These are phyloP conservation scores for Moricandia moricandioides DNA, from an alignment of 345 rosid genomes.

Conservation along the genomic window DNA sequence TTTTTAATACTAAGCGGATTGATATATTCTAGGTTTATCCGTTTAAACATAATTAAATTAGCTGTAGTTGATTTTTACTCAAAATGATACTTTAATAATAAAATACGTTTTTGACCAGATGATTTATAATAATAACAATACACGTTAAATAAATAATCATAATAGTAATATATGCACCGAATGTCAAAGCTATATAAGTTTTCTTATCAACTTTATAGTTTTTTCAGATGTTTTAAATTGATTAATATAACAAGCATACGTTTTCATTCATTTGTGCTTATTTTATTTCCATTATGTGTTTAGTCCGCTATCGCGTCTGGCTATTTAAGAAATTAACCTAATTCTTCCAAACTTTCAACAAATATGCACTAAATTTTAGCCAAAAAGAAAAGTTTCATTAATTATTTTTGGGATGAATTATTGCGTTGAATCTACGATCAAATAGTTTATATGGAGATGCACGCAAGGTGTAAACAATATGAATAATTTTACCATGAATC, in stretches of 20 bases:
- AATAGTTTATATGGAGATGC: background rate
- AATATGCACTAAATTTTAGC: background rate
- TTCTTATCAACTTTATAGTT: constrained; percentile 1
- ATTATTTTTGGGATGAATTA: background rate
- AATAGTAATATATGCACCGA: constrained; percentile 4
- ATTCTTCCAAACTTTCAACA: background rate
- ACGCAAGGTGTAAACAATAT: background rate
- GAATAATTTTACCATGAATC: background rate
- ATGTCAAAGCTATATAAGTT: background rate
- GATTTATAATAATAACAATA: background rate
- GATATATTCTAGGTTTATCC: background rate
- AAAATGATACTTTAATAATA: background rate
- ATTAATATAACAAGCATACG: background rate
- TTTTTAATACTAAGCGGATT: background rate
- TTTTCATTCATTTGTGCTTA: background rate
- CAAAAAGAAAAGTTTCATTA: too few species aligned
- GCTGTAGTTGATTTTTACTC: background rate
- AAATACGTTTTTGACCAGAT: background rate
- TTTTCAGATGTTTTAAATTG: background rate
- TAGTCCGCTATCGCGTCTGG: background rate
- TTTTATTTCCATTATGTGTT: background rate
- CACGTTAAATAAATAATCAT: background rate
- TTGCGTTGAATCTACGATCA: background rate
- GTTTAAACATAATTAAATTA: background rate
- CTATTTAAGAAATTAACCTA: background rate